These are phyloP conservation scores for Phytophthora capsici DNA, from an alignment of 352 stramenopile species.

Conservation along the genomic window DNA sequence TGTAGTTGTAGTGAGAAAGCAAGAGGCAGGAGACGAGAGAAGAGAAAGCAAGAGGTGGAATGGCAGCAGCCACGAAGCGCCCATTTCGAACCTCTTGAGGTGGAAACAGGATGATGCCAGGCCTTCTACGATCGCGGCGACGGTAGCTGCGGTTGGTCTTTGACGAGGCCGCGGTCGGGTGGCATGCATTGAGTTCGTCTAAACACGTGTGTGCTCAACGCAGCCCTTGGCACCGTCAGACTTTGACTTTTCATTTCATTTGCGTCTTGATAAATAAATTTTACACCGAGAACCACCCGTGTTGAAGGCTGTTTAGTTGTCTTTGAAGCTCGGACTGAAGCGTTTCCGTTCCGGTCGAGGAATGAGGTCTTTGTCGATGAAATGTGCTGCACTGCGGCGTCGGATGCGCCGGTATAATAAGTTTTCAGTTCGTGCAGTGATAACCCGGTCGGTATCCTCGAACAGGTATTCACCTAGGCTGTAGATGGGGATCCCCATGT, in stretches of 20 bases:
- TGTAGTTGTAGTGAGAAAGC: slow-evolving; percentile 51
- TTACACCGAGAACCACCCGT: slow-evolving; percentile 23
- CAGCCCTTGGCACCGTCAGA: slow-evolving; percentile 37
- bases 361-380: slow-evolving; percentile 67
- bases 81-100: slow-evolving; percentile 31
- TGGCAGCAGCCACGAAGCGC: slow-evolving; percentile 34
- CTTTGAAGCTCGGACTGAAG: slow-evolving; percentile 18
- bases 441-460: slow-evolving; percentile 57
- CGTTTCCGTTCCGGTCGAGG: slow-evolving; percentile 37
- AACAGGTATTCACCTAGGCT: slow-evolving; percentile 58
- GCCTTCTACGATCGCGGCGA: slow-evolving; percentile 19
- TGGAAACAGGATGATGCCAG: slow-evolving; percentile 40
- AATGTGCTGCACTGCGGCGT: slow-evolving; percentile 60
- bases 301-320: slow-evolving; percentile 4
- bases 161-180: slow-evolving; percentile 35
- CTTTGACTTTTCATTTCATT: slow-evolving; percentile 62
- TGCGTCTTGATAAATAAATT: slow-evolving; percentile 73
- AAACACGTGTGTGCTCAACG: slow-evolving; percentile 31
- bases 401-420: slow-evolving; percentile 60
- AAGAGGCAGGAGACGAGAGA: slow-evolving; percentile 34
- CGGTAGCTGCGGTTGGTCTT: slow-evolving; percentile 33
- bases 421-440: slow-evolving; percentile 52
- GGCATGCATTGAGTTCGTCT: slow-evolving; percentile 20
- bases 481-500: slow-evolving; percentile 83
- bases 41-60: slow-evolving; percentile 38